A percentile compares a stretch with the other conserved stretches of the same genome.
phyloP scores from a whole-genome alignment of 257 asterid genomes.

The Anisodus acutangulus region DNA sequence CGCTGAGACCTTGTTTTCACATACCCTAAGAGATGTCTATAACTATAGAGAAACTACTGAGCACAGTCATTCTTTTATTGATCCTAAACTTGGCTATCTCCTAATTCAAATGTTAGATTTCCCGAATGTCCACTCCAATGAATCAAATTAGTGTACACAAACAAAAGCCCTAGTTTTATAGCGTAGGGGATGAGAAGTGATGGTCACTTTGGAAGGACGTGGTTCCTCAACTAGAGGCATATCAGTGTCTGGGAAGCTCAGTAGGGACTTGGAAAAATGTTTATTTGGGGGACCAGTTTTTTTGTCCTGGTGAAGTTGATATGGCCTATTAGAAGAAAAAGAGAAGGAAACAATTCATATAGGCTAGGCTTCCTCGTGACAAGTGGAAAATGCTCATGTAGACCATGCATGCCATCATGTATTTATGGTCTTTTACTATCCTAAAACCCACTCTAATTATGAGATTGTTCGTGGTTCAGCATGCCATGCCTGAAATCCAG shows the following conservation, averaged over 20 bases:
- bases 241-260: slow-evolving; percentile 5
- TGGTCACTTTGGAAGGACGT: too few relatives aligned
- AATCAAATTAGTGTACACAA: not conserved
- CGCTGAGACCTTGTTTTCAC: not conserved
- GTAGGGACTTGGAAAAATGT: not conserved
- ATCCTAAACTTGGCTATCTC: not conserved
- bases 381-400: slow-evolving; percentile 8
- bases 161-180: not conserved
- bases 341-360: slow-evolving; percentile 3
- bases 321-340: not conserved
- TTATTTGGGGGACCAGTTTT: not conserved
- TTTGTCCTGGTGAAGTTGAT: not conserved
- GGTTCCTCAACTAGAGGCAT: too few relatives aligned
- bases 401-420: not conserved
- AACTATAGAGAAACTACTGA: not conserved
- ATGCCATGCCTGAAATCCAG: not conserved
- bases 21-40: not conserved
- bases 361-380: slow-evolving; percentile 8
- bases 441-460: slow-evolving; percentile 7
- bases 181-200: not conserved
- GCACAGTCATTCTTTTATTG: not conserved
- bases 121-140: not conserved
- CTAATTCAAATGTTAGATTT: not conserved
- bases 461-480: not conserved
- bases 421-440: slow-evolving; percentile 2